Evolutionary conservation across 352 stramenopile genomes (phyloP).

Genomic region (Phytophthora fragariaefolia): DNA sequence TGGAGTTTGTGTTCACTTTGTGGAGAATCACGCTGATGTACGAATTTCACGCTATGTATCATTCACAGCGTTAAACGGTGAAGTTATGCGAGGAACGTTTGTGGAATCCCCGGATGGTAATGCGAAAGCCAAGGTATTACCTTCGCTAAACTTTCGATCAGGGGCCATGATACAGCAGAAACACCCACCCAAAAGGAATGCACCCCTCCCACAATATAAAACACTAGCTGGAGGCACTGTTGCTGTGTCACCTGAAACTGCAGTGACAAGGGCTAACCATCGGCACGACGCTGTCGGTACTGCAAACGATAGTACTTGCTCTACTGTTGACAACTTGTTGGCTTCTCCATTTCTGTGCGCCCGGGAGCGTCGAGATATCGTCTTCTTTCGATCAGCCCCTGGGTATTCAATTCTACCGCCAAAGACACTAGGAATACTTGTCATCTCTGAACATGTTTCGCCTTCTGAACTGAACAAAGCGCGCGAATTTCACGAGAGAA

Average conservation of each 20-base stretch:
- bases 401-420: constrained; percentile 65
- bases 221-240: constrained; percentile 14
- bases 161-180: constrained; percentile 34
- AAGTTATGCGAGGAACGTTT: constrained; percentile 64
- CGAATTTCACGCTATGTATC: constrained; percentile 66
- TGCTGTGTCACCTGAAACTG: constrained; percentile 29
- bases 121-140: constrained; percentile 64
- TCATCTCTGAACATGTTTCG: constrained; percentile 68
- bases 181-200: constrained; percentile 11
- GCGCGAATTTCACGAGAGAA: constrained; percentile 59
- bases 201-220: constrained; percentile 28
- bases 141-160: constrained; percentile 57
- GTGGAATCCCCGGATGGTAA: constrained; percentile 59
- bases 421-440: constrained; percentile 64
- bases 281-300: constrained; percentile 26
- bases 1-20: constrained; percentile 70
- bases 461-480: constrained; percentile 53
- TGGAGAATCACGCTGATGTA: constrained; percentile 68
- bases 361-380: constrained; percentile 64
- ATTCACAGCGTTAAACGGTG: constrained; percentile 57
- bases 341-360: constrained; percentile 60
- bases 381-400: constrained; percentile 74
- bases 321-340: constrained; percentile 54
- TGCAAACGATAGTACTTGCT: constrained; percentile 32
- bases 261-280: constrained; percentile 14